Evolutionary conservation across 108 stramenopile genomes (phyloP).

Genomic region (Fragilaria radians): DNA sequence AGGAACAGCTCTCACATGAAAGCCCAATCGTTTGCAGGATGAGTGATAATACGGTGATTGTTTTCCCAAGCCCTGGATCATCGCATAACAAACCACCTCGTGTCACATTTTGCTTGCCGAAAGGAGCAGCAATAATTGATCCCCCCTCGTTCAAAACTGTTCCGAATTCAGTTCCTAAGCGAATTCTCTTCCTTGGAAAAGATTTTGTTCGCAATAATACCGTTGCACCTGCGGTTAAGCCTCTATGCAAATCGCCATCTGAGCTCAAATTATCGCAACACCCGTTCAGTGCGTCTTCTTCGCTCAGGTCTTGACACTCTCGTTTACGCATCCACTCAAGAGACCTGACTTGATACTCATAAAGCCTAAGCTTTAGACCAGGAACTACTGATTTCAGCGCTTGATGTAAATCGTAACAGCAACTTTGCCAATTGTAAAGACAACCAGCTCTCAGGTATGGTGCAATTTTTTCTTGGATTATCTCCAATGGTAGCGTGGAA

Average conservation of each 20-base stretch:
- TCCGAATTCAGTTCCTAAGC: background rate
- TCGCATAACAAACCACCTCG: slow-evolving; percentile 58
- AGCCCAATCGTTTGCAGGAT: slow-evolving; percentile 66
- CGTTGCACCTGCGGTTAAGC: slow-evolving; percentile 56
- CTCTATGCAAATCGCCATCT: slow-evolving; percentile 50
- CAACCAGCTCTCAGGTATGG: slow-evolving; percentile 46
- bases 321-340: slow-evolving; percentile 72
- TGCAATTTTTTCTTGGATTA: slow-evolving; percentile 42
- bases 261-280: background rate
- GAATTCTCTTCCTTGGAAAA: background rate
- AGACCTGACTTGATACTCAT: slow-evolving; percentile 63
- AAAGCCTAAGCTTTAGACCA: slow-evolving; percentile 54
- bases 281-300: slow-evolving; percentile 14
- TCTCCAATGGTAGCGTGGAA: slow-evolving; percentile 35
- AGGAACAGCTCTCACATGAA: slow-evolving; percentile 22
- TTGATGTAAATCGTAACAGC: slow-evolving; percentile 40
- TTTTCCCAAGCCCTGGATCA: slow-evolving; percentile 78
- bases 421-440: slow-evolving; percentile 42
- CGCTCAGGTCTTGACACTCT: slow-evolving; percentile 36
- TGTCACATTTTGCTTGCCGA: slow-evolving; percentile 15
- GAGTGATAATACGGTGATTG: slow-evolving; percentile 71
- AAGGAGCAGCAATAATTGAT: background rate
- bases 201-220: slow-evolving; percentile 19
- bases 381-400: slow-evolving; percentile 50
- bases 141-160: background rate